Percentiles rank a stretch among this genome's conserved stretches.
Conservation (phyloP, 306 rosid species). For the Echinosophora koreensis region DNA sequence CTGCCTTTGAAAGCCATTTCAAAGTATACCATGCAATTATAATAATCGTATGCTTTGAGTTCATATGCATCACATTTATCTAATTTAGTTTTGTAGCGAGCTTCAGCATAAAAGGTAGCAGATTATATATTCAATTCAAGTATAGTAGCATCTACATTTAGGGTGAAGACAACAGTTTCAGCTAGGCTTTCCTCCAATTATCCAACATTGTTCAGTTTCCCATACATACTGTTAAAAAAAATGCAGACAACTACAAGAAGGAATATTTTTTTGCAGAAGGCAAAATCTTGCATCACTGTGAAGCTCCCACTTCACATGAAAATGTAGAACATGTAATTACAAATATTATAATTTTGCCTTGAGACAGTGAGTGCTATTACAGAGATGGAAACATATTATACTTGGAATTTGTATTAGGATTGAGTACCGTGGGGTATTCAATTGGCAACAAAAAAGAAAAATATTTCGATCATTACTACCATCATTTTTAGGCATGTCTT, state of each 20-base stretch:
- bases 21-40: not conserved
- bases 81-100: not conserved
- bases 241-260: too few species aligned
- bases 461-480: not conserved
- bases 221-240: slow-evolving; percentile 20
- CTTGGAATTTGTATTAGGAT: not conserved
- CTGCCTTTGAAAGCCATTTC: slow-evolving; percentile 23
- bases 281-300: too few species aligned
- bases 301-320: not conserved
- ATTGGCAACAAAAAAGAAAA: not conserved
- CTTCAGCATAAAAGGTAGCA: slow-evolving; percentile 23
- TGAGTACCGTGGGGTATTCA: not conserved
- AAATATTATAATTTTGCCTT: not conserved
- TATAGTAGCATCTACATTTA: not conserved
- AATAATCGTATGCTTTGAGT: not conserved
- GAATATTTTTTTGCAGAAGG: not conserved
- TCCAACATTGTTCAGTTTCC: slow-evolving; percentile 7
- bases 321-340: not conserved
- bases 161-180: slow-evolving; percentile 1
- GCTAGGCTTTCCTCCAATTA: slow-evolving; percentile 35
- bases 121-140: not conserved
- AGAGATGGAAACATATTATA: not conserved
- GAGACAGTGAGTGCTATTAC: not conserved
- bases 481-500: not conserved
- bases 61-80: not conserved